phyloP scores from a whole-genome alignment of 2,329 filamentous ascomycete genomes.

The Aspergillus felis region DNA sequence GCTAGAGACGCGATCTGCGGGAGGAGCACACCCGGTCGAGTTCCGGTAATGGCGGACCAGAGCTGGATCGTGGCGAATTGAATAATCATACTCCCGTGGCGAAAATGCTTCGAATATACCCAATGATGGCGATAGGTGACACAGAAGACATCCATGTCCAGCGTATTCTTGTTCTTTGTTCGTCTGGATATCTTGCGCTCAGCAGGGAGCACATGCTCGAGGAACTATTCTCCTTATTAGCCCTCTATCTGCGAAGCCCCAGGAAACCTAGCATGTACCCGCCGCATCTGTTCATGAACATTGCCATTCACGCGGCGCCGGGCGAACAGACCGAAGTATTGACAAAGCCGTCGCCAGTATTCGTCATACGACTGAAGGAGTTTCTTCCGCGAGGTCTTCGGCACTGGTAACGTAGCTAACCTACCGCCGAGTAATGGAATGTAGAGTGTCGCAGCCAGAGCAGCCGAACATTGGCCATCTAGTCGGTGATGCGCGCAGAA shows the following conservation, averaged over 20 bases:
- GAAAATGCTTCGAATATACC: slow-evolving; percentile 22
- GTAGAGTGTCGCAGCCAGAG: slow-evolving; percentile 18
- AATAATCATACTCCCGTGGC: slow-evolving; percentile 19
- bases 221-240: too few species aligned
- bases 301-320: neutral
- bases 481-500: slow-evolving; percentile 17
- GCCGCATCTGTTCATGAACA: slow-evolving; percentile 20
- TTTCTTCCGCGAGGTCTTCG: too few species aligned
- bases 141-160: slow-evolving; percentile 19
- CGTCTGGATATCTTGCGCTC: slow-evolving; percentile 13
- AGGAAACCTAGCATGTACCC: slow-evolving; percentile 23
- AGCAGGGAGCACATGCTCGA: slow-evolving; percentile 11
- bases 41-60: slow-evolving; percentile 23
- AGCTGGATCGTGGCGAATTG: slow-evolving; percentile 19
- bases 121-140: slow-evolving; percentile 20
- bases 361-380: too few species aligned
- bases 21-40: slow-evolving; percentile 19
- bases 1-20: slow-evolving; percentile 13
- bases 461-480: slow-evolving; percentile 20
- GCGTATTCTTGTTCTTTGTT: slow-evolving; percentile 21
- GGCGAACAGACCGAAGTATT: too few species aligned
- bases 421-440: slow-evolving; percentile 11
- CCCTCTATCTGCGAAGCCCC: too few species aligned
- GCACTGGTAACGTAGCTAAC: slow-evolving; percentile 14
- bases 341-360: too few species aligned